Percentiles rank a stretch among this genome's conserved stretches.
Conservation (phyloP, 2,329 filamentous ascomycete genomes). For the Ophiocordyceps camponoti-leonardi region DNA sequence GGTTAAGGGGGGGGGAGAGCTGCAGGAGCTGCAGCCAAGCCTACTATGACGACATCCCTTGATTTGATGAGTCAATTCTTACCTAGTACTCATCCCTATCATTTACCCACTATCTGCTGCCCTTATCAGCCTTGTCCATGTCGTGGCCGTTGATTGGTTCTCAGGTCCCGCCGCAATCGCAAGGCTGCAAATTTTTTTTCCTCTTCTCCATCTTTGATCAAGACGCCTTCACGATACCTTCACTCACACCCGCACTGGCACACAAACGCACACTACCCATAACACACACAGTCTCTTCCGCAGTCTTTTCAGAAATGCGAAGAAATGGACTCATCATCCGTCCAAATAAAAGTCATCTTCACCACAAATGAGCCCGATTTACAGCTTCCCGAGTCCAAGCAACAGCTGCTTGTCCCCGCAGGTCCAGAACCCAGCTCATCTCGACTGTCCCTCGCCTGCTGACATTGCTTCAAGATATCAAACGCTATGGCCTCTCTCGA, state of each 20-base stretch:
- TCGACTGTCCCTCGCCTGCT: background rate
- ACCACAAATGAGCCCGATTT: conserved; percentile 45
- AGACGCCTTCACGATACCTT: too few species aligned
- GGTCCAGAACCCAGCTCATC: conserved; percentile 17
- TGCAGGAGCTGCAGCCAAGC: background rate
- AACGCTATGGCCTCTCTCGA: conserved; percentile 52
- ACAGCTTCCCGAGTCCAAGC: conserved; percentile 43
- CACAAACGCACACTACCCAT: too few species aligned
- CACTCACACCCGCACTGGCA: background rate
- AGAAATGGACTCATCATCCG: conserved; percentile 20
- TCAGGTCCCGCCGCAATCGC: too few species aligned
- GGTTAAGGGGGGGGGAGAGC: background rate
- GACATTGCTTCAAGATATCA: conserved; percentile 32
- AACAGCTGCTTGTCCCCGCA: conserved; percentile 44
- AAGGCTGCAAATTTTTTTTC: background rate
- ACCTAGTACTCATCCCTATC: too few species aligned
- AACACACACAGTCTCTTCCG: too few species aligned
- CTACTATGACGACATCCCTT: background rate
- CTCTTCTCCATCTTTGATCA: background rate
- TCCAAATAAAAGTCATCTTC: conserved; percentile 51
- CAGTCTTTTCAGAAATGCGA: background rate
- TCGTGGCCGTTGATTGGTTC: background rate
- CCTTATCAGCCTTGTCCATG: background rate
- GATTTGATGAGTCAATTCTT: too few species aligned
- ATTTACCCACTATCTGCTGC: too few species aligned